phyloP scores from a whole-genome alignment of 371 early-diverging fungal genomes.

The Chytridium lagenaria region DNA sequence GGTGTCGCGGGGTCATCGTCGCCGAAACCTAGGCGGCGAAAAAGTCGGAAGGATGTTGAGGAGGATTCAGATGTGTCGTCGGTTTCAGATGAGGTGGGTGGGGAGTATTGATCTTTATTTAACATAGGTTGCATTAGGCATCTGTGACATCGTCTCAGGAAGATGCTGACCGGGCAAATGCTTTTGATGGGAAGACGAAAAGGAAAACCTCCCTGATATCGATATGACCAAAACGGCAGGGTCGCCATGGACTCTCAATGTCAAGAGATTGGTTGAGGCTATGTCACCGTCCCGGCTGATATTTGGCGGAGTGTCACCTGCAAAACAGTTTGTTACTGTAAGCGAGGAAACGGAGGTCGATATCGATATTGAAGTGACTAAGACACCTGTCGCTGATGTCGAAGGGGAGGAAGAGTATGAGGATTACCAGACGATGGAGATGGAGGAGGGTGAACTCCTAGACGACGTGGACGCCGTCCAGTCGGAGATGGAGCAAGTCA shows the following conservation, averaged over 20 bases:
- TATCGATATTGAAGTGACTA: neutral
- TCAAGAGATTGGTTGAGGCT: neutral
- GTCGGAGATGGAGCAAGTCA: neutral
- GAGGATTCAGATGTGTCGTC: neutral
- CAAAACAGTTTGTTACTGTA: neutral
- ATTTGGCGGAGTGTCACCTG: neutral
- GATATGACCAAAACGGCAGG: neutral
- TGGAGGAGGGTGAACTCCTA: neutral
- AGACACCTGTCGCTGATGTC: neutral
- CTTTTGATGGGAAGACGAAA: neutral
- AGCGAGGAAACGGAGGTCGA: neutral
- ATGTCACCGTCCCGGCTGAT: neutral
- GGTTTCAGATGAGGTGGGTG: neutral
- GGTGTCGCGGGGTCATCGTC: neutral
- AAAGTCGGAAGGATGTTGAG: neutral
- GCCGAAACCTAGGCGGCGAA: neutral
- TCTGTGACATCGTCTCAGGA: neutral
- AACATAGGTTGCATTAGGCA: neutral
- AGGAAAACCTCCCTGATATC: constrained; percentile 9
- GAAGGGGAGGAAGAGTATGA: neutral
- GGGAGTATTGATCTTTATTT: neutral
- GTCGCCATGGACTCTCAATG: neutral
- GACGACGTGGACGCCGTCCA: neutral
- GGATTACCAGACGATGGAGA: neutral
- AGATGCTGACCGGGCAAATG: neutral